Percentiles rank a stretch among this genome's conserved stretches.
Evolutionary conservation across 2,329 filamentous ascomycete species (phyloP).

Genomic region (Paraphaeosphaeria sporulosa): DNA sequence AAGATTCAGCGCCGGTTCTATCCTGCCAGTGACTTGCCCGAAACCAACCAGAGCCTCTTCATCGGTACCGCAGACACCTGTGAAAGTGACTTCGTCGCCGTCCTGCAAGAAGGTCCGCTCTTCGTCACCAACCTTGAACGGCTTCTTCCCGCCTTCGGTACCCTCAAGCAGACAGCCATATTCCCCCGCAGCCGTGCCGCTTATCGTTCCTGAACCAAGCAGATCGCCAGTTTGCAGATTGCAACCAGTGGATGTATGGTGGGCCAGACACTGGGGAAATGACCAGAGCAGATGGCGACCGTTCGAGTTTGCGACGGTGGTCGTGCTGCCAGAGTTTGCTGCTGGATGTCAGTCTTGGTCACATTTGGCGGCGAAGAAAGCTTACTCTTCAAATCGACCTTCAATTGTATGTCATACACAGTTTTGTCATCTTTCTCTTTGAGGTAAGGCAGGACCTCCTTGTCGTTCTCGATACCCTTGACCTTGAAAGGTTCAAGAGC

Average conservation of each 20-base stretch:
- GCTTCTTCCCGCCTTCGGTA: constrained; percentile 71
- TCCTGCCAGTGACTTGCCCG: constrained; percentile 73
- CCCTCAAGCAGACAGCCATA: constrained; percentile 77
- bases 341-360: constrained; percentile 23
- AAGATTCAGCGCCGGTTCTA: constrained; percentile 53
- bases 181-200: constrained; percentile 64
- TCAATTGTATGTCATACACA: constrained; percentile 73
- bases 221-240: constrained; percentile 77
- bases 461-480: constrained; percentile 63
- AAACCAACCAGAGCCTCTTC: constrained; percentile 77
- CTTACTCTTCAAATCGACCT: constrained; percentile 67
- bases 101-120: constrained; percentile 76
- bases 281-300: constrained; percentile 78
- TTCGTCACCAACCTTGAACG: constrained; percentile 68
- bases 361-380: constrained; percentile 23
- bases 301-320: constrained; percentile 67
- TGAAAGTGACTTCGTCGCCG: constrained; percentile 73
- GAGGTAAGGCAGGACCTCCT: constrained; percentile 67
- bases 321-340: constrained; percentile 59
- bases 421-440: constrained; percentile 66
- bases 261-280: constrained; percentile 82
- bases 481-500: constrained; percentile 74
- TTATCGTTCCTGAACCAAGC: constrained; percentile 81
- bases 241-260: constrained; percentile 80
- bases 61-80: constrained; percentile 68